Percentiles rank a stretch among this genome's conserved stretches.
Conservation (phyloP, 2,329 filamentous ascomycete species). For the Aspergillus pseudoterreus region DNA sequence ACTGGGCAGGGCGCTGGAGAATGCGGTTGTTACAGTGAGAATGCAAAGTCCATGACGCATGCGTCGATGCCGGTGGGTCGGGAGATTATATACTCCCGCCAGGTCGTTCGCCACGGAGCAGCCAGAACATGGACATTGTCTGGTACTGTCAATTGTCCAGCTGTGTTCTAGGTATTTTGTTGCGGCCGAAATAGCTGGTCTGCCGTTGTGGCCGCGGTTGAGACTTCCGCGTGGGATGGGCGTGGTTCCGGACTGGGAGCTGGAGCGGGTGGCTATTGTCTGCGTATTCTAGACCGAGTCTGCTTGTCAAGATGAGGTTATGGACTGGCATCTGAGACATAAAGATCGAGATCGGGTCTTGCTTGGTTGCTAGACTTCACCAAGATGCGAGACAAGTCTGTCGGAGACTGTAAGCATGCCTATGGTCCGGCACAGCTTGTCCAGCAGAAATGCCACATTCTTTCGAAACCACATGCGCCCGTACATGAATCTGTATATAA, state of each 20-base stretch:
- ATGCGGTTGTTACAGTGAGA: background rate
- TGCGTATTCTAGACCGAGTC: background rate
- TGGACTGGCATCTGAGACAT: background rate
- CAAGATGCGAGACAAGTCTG: too few species aligned
- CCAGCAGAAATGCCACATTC: background rate
- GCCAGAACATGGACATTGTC: too few species aligned
- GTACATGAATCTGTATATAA: background rate
- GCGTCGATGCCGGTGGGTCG: background rate
- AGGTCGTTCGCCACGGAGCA: too few species aligned
- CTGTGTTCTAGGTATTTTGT: too few species aligned
- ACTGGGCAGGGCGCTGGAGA: background rate
- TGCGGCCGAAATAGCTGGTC: too few species aligned
- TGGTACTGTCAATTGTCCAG: too few species aligned
- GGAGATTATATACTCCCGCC: background rate
- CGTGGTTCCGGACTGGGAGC: background rate
- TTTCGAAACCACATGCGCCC: background rate
- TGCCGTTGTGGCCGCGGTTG: too few species aligned
- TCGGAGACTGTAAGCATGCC: too few species aligned
- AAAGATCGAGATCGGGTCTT: too few species aligned
- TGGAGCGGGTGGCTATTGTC: background rate
- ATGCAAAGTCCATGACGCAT: background rate
- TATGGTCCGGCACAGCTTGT: background rate
- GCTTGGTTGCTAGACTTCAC: too few species aligned
- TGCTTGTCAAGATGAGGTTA: background rate
- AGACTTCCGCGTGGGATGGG: too few species aligned